Percentiles rank a stretch among this genome's conserved stretches.
These are phyloP conservation scores for Colletotrichum australisinense DNA, from an alignment of 2,329 filamentous ascomycete genomes.

Conservation along the genomic window DNA sequence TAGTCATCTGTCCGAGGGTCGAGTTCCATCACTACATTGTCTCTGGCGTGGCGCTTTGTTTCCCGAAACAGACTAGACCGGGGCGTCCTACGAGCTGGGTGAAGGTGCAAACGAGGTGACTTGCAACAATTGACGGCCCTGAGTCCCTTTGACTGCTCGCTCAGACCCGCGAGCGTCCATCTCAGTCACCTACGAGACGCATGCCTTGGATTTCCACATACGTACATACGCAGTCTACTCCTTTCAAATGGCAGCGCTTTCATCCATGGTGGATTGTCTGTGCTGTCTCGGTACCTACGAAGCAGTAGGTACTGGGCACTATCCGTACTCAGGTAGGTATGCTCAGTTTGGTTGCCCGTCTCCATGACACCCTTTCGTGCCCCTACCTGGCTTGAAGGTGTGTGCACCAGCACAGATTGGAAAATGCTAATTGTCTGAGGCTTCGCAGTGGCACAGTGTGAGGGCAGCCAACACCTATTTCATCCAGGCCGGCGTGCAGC, in stretches of 20 bases:
- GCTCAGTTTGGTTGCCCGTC: neutral
- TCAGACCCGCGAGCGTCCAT: constrained; percentile 16
- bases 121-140: constrained; percentile 2
- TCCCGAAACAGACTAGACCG: constrained; percentile 2
- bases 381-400: neutral
- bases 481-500: neutral
- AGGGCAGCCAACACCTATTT: constrained; percentile 8
- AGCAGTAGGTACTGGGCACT: no score
- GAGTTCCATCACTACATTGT: constrained; percentile 13
- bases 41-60: neutral
- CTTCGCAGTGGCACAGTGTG: constrained; percentile 29
- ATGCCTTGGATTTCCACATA: neutral
- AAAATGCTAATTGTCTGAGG: constrained; percentile 20
- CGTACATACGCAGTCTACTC: neutral
- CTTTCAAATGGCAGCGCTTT: neutral
- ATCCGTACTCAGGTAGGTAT: neutral
- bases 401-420: constrained; percentile 9
- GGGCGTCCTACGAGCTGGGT: neutral
- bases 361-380: constrained; percentile 1
- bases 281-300: neutral
- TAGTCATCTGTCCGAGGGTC: neutral
- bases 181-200: constrained; percentile 3
- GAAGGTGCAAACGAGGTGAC: constrained; percentile 13
- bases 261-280: neutral
- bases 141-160: constrained; percentile 24